These are phyloP conservation scores for Metschnikowia similis DNA, from an alignment of 805 yeast genomes.

Conservation along the genomic window DNA sequence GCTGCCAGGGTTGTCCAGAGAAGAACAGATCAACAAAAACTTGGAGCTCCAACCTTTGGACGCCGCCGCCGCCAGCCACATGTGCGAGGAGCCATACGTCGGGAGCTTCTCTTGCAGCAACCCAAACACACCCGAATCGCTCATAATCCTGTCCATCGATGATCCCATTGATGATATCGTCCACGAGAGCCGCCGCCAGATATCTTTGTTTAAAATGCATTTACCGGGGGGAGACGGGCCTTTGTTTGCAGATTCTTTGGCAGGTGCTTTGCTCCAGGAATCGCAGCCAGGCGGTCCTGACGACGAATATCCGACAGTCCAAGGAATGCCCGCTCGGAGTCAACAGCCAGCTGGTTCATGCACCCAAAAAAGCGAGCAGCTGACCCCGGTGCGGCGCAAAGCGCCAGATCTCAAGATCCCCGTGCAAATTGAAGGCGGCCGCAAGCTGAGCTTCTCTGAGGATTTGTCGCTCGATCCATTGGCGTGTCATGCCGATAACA, in stretches of 20 bases:
- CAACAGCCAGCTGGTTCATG: no score
- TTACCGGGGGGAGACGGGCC: constrained; percentile 13
- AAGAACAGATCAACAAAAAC: constrained; percentile 4
- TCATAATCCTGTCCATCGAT: constrained; percentile 3
- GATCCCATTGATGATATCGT: constrained; percentile 25
- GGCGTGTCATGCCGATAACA: constrained; percentile 45
- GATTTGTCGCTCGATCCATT: constrained; percentile 31
- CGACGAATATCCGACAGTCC: no score
- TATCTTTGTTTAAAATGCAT: constrained; percentile 13
- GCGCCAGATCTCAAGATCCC: neutral
- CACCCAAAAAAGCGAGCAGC: neutral
- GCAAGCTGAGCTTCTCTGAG: neutral
- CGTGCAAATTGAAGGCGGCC: neutral
- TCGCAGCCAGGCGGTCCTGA: neutral
- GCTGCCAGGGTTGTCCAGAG: neutral
- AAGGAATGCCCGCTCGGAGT: no score
- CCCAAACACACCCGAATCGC: constrained; percentile 6
- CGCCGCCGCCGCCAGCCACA: constrained; percentile 1
- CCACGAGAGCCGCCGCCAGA: constrained; percentile 13
- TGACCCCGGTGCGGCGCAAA: neutral
- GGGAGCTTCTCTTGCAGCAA: constrained; percentile 6
- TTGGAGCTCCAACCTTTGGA: constrained; percentile 5
- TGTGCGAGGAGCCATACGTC: constrained; percentile 13
- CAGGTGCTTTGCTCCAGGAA: neutral
- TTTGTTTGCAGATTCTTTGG: neutral